Evolutionary conservation across 2,329 filamentous ascomycete genomes (phyloP), one percentile per base, ranked within the genome.

Genomic region (Pyricularia sp.): DNA sequence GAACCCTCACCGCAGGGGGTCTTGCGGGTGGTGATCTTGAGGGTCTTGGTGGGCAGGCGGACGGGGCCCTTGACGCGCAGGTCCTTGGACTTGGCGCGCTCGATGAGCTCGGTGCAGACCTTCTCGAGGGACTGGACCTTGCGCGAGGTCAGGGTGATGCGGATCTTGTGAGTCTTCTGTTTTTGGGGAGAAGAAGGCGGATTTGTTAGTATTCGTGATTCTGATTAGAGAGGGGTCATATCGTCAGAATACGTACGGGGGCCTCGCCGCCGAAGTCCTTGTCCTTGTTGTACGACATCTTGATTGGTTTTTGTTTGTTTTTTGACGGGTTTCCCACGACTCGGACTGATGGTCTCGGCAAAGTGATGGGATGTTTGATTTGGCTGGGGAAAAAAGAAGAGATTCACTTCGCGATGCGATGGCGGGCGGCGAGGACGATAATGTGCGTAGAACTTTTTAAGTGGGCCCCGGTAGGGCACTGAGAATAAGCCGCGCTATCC

Each of bases 1-100:
- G 92, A 96, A 86, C 95, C 95, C 90, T 99, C 95, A 92, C 95
- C 95, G 85, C 92, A 95, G 82, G 95, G 95, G 74, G 95, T 98
- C 92, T 99, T 99, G 80, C 95, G 92, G 87, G 95, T 97, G 81
- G 92, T 93, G 87, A 97, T 89, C 88, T 95, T 93, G 79, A 98
- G 89, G 82, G 89, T 92, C 91, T 97, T 97, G 86, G 94, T 97
- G 78, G 95, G 93, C 78, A 97, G 91, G 80, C 94, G 93, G 82
- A 97, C 93, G 80, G 94, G 93, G 79, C 95, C 94, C 91, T 98
- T 98, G 86, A 97, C 93, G 81, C 92, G 91, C 79, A 99, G 92
- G 81, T 96, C 93, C 94, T 99, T 99, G 87, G 86, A 90, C 88
- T 97, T 97, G 80, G 95, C 93, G 80, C 95, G 94, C 85, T 99